phyloP scores from a whole-genome alignment of 345 rosid genomes.

The Microcos paniculata region DNA sequence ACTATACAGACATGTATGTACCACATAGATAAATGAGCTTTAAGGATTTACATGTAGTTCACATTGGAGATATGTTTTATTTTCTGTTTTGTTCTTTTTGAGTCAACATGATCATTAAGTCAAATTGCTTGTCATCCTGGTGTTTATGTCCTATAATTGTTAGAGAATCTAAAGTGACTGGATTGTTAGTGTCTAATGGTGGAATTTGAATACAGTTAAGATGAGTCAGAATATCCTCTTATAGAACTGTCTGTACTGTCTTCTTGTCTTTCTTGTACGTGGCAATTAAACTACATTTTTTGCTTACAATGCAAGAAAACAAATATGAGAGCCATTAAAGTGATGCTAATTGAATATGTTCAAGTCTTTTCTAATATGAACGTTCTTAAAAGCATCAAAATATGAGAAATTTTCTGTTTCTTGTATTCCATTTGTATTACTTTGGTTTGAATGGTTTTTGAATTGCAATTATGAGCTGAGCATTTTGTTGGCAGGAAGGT shows the following conservation, averaged over 20 bases:
- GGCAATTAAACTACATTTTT: neutral
- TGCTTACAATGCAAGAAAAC: neutral
- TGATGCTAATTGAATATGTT: neutral
- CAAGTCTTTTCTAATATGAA: neutral
- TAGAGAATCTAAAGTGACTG: neutral
- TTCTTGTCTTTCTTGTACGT: neutral
- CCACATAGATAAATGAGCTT: neutral
- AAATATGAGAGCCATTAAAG: neutral
- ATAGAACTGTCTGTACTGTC: neutral
- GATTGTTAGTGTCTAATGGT: neutral
- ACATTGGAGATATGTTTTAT: neutral
- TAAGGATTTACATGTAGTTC: neutral
- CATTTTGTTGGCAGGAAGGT: conserved; percentile 67
- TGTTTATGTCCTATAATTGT: neutral
- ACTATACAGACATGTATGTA: neutral
- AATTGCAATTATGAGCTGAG: conserved; percentile 22
- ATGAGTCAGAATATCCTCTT: neutral
- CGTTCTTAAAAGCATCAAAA: neutral
- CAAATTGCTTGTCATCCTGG: neutral
- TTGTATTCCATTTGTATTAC: conserved; percentile 2
- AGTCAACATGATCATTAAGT: neutral
- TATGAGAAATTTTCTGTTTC: neutral
- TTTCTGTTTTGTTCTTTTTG: neutral
- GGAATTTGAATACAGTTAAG: neutral
- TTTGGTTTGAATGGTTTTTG: conserved; percentile 24